Conservation (phyloP, 2,329 filamentous ascomycete genomes). For the Xylariaceae sp. region DNA sequence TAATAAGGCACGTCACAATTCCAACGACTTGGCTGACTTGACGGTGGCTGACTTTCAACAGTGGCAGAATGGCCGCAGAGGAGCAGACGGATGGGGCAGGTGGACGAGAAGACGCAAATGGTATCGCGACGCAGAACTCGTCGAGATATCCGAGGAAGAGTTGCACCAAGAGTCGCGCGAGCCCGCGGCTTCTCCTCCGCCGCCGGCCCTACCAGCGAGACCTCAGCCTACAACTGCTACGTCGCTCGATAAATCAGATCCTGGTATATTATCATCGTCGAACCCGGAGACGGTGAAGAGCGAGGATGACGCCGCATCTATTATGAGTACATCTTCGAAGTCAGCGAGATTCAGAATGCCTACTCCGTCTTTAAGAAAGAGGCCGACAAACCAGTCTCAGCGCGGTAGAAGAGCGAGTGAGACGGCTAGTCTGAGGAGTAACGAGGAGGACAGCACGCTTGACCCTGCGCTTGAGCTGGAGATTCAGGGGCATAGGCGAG, state of each 20-base stretch:
- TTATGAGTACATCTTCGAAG: constrained; percentile 32
- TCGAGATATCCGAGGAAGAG: constrained; percentile 59
- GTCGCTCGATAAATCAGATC: constrained; percentile 17
- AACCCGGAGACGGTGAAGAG: constrained; percentile 13
- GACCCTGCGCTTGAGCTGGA: constrained; percentile 44
- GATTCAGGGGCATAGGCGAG: constrained; percentile 52
- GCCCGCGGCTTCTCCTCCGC: constrained; percentile 17
- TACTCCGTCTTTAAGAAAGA: constrained; percentile 22
- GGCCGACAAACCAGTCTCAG: constrained; percentile 29
- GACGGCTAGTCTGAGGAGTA: constrained; percentile 39
- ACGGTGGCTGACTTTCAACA: constrained; percentile 34
- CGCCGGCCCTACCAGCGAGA: constrained; percentile 29
- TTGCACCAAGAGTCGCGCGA: constrained; percentile 19
- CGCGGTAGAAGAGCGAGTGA: constrained; percentile 42
- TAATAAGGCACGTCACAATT: constrained; percentile 69
- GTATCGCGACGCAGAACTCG: constrained; percentile 93
- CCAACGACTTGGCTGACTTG: background rate
- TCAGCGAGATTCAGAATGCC: constrained; percentile 26
- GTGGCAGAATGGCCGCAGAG: constrained; percentile 87
- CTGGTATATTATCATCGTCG: constrained; percentile 6
- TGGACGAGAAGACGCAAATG: constrained; percentile 94
- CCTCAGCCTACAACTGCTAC: constrained; percentile 24
- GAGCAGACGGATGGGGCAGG: constrained; percentile 85
- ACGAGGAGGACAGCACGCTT: constrained; percentile 27
- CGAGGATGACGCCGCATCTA: constrained; percentile 29